Percentiles rank a stretch among this genome's conserved stretches.
These are phyloP conservation scores for Tolypocladium capitatum DNA, from an alignment of 2,329 filamentous ascomycete genomes.

Conservation along the genomic window DNA sequence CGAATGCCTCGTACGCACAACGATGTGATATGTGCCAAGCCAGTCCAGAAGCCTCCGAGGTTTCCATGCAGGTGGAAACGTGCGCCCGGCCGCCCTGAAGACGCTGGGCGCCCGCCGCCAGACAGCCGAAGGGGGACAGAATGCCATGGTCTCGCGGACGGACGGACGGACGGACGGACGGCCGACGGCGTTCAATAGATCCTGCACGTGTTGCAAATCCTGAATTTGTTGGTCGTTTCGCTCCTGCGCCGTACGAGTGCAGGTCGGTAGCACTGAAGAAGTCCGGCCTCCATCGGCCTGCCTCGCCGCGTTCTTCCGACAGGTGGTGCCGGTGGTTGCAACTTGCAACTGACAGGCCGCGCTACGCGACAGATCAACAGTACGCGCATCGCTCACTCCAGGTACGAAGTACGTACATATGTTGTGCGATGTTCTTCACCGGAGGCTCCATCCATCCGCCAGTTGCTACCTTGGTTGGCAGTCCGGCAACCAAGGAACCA, in stretches of 20 bases:
- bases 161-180: background rate
- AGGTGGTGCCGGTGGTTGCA: background rate
- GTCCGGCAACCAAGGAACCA: background rate
- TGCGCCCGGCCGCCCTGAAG: background rate
- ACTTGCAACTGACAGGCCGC: background rate
- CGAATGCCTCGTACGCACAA: background rate
- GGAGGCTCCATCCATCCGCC: background rate
- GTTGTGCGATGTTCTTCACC: no score
- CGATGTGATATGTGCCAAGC: background rate
- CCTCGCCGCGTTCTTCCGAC: background rate
- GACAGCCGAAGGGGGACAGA: background rate
- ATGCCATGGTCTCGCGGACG: no score
- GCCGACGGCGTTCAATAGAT: background rate
- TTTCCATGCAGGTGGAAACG: background rate
- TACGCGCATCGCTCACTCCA: background rate
- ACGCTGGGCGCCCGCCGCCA: background rate
- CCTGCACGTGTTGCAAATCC: background rate
- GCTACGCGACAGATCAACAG: background rate
- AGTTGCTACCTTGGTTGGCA: background rate
- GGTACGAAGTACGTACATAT: no score
- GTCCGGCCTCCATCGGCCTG: background rate
- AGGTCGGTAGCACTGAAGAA: background rate
- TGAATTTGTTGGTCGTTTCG: background rate
- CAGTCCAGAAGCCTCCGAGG: background rate
- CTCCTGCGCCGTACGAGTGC: background rate